These are phyloP conservation scores for Hypomontagnella submonticulosa DNA, from an alignment of 495 filamentous ascomycete genomes.

Conservation along the genomic window DNA sequence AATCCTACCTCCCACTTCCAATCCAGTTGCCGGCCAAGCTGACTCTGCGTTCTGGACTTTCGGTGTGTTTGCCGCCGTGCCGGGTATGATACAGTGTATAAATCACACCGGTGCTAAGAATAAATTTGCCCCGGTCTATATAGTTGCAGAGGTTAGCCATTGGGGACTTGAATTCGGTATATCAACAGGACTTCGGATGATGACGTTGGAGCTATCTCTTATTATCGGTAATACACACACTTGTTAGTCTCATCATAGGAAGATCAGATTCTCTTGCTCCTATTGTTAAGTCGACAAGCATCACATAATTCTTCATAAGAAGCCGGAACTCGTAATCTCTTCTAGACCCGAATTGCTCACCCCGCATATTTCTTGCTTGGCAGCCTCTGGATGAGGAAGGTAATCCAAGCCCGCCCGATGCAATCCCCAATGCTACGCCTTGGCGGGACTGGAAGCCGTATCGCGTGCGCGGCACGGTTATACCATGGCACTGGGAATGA, in stretches of 20 bases:
- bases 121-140: too few species aligned
- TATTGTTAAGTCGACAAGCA: not conserved
- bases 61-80: conserved; percentile 21
- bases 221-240: not conserved
- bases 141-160: too few species aligned
- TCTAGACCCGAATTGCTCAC: conserved; percentile 24
- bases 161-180: too few species aligned
- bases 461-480: conserved; percentile 4
- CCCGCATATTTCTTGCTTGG: conserved; percentile 32
- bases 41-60: conserved; percentile 11
- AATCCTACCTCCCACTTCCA: conserved; percentile 21
- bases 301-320: not conserved
- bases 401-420: conserved; percentile 16
- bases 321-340: conserved; percentile 24
- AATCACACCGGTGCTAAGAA: not conserved
- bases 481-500: conserved; percentile 19
- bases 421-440: conserved; percentile 27
- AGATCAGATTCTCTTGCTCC: not conserved
- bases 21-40: conserved; percentile 11
- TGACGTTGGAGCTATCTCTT: too few species aligned
- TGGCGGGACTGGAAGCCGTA: conserved; percentile 26
- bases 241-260: not conserved
- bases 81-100: not conserved
- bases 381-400: conserved; percentile 36
- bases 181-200: too few species aligned